Base-by-base conservation (phyloP, 306 rosid species). In the Dryas drummondii region DNA sequence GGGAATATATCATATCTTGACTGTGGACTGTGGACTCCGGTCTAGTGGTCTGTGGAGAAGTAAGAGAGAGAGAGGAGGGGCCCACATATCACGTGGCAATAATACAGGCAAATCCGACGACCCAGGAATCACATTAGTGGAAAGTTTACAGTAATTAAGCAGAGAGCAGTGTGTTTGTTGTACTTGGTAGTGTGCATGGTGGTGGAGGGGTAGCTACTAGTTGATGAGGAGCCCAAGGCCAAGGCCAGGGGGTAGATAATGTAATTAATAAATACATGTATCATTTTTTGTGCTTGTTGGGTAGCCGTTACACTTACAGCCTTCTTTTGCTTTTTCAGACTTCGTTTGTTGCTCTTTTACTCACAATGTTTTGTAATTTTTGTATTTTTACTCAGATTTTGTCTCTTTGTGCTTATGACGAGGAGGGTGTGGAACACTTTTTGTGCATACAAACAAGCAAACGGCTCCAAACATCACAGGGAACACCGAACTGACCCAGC, bases 31-130 rank as follows among this genome's bases (percentile, higher is more conserved):
- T 32, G 8, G 22, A 49, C n/a, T 47, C 8, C 10, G 54, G 37
- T 27, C 22, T 19, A 19, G 22, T 22, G 22, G 22, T 0, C 37
- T 0, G 37, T 32, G 37, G 37, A 32, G 37, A 32, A 32, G 37
- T 32, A 32, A 76, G 70, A 59, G 27, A 65, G 50, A 61, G 8
- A 55, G 68, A 65, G 63, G 22, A 16, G 71, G 78, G 63, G 12
- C 87, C 82, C 86, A 86, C 74, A 53, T 7, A 70, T 70, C 88
- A 91, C 92, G 91, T 88, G 97, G 88, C 87, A 79, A 75, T 79
- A 11, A 81, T 58, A 67, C 15, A 45, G 72, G 85, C 46, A 70
- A 70, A 87, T 86, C 90, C 12, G 80, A 86, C 88, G 92, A 90
- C 79, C 57, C 76, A 82, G 60, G 77, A 72, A 72, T 70, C 9